A percentile compares a stretch with the other conserved stretches of the same genome.
Conservation (phyloP, 2,329 filamentous ascomycete species). For the Metarhizium anisopliae region DNA sequence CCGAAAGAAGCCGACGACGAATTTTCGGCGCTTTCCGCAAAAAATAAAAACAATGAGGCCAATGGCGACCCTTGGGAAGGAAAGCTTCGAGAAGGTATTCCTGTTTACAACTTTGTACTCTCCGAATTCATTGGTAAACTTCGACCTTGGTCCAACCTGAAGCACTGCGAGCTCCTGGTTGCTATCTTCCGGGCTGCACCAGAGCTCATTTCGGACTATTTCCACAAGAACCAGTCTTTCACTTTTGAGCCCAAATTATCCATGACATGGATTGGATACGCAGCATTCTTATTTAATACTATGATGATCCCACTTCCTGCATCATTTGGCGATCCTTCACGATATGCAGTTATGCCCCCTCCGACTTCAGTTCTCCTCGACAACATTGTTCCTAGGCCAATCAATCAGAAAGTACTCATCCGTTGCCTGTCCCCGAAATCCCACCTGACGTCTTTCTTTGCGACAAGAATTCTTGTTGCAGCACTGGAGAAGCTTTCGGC, state of each 20-base stretch:
- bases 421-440: conserved; percentile 72
- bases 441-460: conserved; percentile 76
- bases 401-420: conserved; percentile 70
- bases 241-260: conserved; percentile 86
- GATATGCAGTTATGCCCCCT: conserved; percentile 60
- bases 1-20: conserved; percentile 57
- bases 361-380: conserved; percentile 73
- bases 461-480: conserved; percentile 67
- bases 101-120: conserved; percentile 70
- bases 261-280: conserved; percentile 90
- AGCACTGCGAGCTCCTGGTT: conserved; percentile 74
- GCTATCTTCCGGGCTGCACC: conserved; percentile 74
- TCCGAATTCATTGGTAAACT: conserved; percentile 71
- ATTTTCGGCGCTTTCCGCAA: conserved; percentile 11
- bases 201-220: conserved; percentile 83
- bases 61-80: conserved; percentile 64
- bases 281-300: conserved; percentile 75
- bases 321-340: conserved; percentile 58
- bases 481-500: conserved; percentile 68
- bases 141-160: conserved; percentile 71
- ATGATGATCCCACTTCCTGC: conserved; percentile 66
- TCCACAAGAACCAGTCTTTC: conserved; percentile 69
- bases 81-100: conserved; percentile 55
- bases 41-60: conserved; percentile 21
- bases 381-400: conserved; percentile 73